Evolutionary conservation across 2,329 filamentous ascomycete genomes (phyloP).

Genomic region (Talaromyces albobiverticillius): DNA sequence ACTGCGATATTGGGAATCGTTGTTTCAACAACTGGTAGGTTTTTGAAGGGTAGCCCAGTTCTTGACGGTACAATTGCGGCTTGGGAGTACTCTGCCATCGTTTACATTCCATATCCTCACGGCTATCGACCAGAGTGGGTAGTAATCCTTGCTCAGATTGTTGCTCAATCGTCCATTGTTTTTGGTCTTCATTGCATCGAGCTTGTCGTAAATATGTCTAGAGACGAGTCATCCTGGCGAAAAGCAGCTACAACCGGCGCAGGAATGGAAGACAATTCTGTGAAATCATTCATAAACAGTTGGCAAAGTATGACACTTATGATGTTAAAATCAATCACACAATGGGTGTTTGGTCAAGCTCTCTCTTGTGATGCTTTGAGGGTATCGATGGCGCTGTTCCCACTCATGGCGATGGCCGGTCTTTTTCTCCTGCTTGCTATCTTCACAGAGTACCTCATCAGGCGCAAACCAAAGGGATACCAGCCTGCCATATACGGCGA

Average conservation of each 20-base stretch:
- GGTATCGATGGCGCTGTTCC: neutral
- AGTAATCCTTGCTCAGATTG: neutral
- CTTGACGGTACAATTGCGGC: too few species aligned
- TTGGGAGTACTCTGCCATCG: too few species aligned
- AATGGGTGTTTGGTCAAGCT: neutral
- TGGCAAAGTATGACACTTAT: neutral
- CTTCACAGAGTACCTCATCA: neutral
- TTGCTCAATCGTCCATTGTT: neutral
- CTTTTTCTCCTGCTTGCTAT: neutral
- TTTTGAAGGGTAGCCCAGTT: too few species aligned
- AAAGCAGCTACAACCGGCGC: neutral
- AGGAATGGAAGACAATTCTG: neutral
- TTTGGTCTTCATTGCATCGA: conserved; percentile 4
- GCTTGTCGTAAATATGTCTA: neutral
- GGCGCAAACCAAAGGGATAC: neutral
- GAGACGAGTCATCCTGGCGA: conserved; percentile 4
- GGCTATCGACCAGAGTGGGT: neutral
- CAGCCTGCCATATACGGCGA: neutral
- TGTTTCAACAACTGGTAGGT: neutral
- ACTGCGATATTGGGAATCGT: neutral
- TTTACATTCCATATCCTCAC: too few species aligned
- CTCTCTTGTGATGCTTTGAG: neutral
- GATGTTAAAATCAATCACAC: neutral
- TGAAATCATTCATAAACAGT: neutral
- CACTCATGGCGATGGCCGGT: neutral